A percentile compares a stretch with the other conserved stretches of the same genome.
Conservation (phyloP, 2,329 filamentous ascomycete species). For the Aspergillus latus region DNA sequence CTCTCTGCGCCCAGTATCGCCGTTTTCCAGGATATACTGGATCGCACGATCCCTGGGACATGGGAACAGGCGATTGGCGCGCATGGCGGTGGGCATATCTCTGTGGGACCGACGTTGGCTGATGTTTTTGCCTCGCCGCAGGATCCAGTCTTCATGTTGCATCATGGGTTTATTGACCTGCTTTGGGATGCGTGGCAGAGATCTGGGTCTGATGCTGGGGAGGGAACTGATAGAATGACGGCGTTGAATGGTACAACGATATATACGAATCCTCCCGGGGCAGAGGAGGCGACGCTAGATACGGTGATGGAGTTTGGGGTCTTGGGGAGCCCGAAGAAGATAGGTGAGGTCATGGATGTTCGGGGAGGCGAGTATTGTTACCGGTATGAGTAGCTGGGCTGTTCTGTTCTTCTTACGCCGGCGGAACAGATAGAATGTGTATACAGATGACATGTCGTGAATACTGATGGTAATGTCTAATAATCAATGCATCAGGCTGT, state of each 20-base stretch:
- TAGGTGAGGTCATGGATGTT: conserved; percentile 13
- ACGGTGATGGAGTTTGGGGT: conserved; percentile 12
- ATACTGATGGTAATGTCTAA: background rate
- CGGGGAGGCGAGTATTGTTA: conserved; percentile 10
- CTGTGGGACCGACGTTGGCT: conserved; percentile 10
- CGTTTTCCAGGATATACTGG: conserved; percentile 10
- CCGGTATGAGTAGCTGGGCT: conserved; percentile 6
- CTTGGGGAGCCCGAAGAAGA: conserved; percentile 2
- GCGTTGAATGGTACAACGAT: conserved; percentile 17
- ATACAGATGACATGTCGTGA: no score
- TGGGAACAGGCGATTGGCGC: background rate
- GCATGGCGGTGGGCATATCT: conserved; percentile 11
- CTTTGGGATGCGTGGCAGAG: conserved; percentile 18
- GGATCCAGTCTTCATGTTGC: conserved; percentile 17
- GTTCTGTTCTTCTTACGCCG: background rate
- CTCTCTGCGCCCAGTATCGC: background rate
- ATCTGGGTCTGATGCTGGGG: background rate
- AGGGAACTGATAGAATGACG: background rate
- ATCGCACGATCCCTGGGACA: background rate
- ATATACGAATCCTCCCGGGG: conserved; percentile 8
- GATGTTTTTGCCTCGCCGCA: conserved; percentile 17
- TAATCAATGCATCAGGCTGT: background rate
- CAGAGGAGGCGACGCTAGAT: conserved; percentile 8
- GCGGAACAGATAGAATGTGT: no score
- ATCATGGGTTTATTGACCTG: conserved; percentile 18